Evolutionary conservation across 306 rosid genomes (phyloP), one percentile per base, ranked within the genome.

Genomic region (Mimosa pudica): DNA sequence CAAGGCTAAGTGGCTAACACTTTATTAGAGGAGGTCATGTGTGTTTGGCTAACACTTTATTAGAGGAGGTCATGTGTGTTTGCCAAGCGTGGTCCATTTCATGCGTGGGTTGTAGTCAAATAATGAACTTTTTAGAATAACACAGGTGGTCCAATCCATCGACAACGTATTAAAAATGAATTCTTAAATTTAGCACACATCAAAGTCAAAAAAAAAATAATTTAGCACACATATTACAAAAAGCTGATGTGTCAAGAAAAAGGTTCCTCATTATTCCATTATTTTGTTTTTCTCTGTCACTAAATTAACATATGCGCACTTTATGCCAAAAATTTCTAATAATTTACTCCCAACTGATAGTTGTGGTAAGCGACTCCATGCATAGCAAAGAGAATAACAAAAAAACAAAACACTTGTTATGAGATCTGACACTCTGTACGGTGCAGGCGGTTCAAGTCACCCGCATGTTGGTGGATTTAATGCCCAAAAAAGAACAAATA

Each of bases 61-160:
- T 5, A 38, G 52, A 17, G 71, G 52, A 17, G 71, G 14, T n/a
- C 12, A 44, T 5, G 5, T 57, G 30, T 69, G 55, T 54, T 68
- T 10, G 55, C 4, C 54, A 10, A 18, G 60, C 60, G 44, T 32
- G 18, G 13, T 51, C 17, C n/a, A 46, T 70, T 46, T 45, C 41
- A 7, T 13, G 75, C 75, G 14, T 1, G 24, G 20, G 44, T 57
- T 48, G 24, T 8, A 48, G 44, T 30, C 18, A 1, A 47, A 48
- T 71, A 69, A 44, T 30, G 35, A 30, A 49, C 20, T 49, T 71
- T 51, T 49, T 51, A 14, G 24, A 48, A 7, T 30, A 24, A 24
- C 60, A 71, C 61, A 71, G 44, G 24, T 14, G 75, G 75, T 48
- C 75, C 75, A 47, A 30, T 71, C 61, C 61, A 32, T 24, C 36